Conservation (phyloP, 2,329 filamentous ascomycete species). For the Pseudohalonectria lignicola region DNA sequence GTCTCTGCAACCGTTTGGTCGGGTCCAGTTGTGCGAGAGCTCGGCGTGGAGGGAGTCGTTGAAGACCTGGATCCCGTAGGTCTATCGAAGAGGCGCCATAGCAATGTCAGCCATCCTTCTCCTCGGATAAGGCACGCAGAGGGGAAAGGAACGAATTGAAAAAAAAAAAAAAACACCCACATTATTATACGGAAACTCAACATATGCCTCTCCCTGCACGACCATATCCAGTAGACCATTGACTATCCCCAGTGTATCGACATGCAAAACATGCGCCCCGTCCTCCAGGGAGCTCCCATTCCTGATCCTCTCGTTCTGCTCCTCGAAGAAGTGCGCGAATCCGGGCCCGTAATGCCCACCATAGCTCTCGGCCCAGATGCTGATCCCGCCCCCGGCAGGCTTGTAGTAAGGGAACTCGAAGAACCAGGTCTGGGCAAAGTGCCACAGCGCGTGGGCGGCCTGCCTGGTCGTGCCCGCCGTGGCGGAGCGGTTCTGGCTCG, state of each 20-base stretch:
- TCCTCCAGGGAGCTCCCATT: constrained; percentile 5
- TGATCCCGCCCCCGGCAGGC: constrained; percentile 30
- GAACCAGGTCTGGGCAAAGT: constrained; percentile 12
- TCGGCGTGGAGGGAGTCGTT: constrained; percentile 33
- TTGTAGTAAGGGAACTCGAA: constrained; percentile 43
- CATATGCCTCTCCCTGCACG: constrained; percentile 33
- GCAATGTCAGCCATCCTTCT: background rate
- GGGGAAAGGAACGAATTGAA: background rate
- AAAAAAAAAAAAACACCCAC: constrained; percentile 12
- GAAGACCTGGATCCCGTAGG: constrained; percentile 36
- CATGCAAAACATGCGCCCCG: constrained; percentile 9
- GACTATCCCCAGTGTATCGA: constrained; percentile 43
- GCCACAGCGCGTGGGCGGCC: constrained; percentile 9
- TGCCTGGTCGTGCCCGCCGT: constrained; percentile 6
- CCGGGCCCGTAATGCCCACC: constrained; percentile 46
- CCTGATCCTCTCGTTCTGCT: constrained; percentile 29
- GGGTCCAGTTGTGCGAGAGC: constrained; percentile 29
- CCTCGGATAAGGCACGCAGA: background rate
- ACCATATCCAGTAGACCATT: constrained; percentile 44
- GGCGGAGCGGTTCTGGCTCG: constrained; percentile 13
- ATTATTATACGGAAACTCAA: constrained; percentile 44
- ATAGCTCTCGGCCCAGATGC: constrained; percentile 41
- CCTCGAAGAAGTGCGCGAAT: constrained; percentile 26
- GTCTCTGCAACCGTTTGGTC: constrained; percentile 39
- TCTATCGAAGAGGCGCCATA: constrained; percentile 20